Evolutionary conservation across 345 rosid species (phyloP).

Genomic region (Balakata baccata): DNA sequence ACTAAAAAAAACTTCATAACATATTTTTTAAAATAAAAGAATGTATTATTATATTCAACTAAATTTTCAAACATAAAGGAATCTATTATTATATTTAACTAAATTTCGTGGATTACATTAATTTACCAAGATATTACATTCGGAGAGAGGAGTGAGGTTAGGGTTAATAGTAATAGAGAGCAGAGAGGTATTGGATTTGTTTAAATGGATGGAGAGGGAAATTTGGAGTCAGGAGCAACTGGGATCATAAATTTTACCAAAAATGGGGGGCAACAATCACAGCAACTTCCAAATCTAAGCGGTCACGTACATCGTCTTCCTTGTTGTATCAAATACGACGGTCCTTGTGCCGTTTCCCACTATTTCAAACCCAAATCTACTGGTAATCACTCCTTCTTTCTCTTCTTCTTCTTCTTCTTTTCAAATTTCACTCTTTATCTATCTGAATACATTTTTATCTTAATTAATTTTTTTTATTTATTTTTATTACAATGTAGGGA

Average conservation of each 20-base stretch:
- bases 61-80: no score
- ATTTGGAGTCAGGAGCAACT: constrained; percentile 17
- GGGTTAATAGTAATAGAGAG: background rate
- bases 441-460: no score
- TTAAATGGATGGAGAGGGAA: constrained; percentile 23
- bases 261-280: constrained; percentile 11
- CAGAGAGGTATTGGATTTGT: background rate
- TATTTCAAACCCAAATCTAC: constrained; percentile 71
- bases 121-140: no score
- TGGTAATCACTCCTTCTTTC: constrained; percentile 29
- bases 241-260: constrained; percentile 42
- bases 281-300: constrained; percentile 37
- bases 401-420: background rate
- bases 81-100: no score
- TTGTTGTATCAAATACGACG: constrained; percentile 72
- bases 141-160: no score
- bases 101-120: no score
- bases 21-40: no score
- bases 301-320: constrained; percentile 71
- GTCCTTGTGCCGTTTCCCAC: constrained; percentile 64
- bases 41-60: no score
- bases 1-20: no score
- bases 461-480: no score
- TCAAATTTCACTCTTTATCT: no score
- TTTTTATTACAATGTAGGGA: constrained; percentile 28